Percentiles rank a stretch among this genome's conserved stretches.
These are phyloP conservation scores for Alternaria novae-zelandiae DNA, from an alignment of 2,329 filamentous ascomycete species.

Conservation along the genomic window DNA sequence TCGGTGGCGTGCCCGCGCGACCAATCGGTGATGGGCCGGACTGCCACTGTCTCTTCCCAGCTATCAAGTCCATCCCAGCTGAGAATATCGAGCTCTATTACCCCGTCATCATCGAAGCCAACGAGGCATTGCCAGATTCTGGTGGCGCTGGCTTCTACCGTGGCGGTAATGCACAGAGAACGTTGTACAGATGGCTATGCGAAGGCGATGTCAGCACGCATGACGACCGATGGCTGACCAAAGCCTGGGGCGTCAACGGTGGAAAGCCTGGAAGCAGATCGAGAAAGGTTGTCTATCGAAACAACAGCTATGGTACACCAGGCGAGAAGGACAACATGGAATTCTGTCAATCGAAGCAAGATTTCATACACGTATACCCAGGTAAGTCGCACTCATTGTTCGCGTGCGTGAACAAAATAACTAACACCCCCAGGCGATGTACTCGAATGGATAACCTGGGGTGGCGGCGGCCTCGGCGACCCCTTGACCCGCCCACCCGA, in stretches of 20 bases:
- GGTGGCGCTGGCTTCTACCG: slow-evolving; percentile 57
- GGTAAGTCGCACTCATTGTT: slow-evolving; percentile 21
- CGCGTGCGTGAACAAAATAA: background rate
- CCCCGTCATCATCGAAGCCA: slow-evolving; percentile 57
- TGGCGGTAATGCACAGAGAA: slow-evolving; percentile 58
- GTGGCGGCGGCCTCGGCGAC: slow-evolving; percentile 58
- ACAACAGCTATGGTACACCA: slow-evolving; percentile 46
- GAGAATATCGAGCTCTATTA: slow-evolving; percentile 59
- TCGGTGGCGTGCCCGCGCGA: slow-evolving; percentile 57
- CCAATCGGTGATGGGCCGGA: slow-evolving; percentile 57
- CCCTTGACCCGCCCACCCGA: slow-evolving; percentile 52
- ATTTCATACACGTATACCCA: slow-evolving; percentile 54
- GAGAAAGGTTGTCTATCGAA: slow-evolving; percentile 53
- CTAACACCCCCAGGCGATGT: slow-evolving; percentile 47
- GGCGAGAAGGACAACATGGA: slow-evolving; percentile 45
- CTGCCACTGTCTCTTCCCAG: slow-evolving; percentile 59
- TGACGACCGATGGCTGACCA: slow-evolving; percentile 58
- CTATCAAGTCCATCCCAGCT: slow-evolving; percentile 59
- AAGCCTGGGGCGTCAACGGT: slow-evolving; percentile 58
- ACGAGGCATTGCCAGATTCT: slow-evolving; percentile 57
- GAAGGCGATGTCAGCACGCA: slow-evolving; percentile 57
- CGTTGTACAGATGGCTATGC: slow-evolving; percentile 55
- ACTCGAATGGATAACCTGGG: slow-evolving; percentile 60
- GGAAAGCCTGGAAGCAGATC: slow-evolving; percentile 54
- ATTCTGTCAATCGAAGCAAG: slow-evolving; percentile 55